phyloP scores from a whole-genome alignment of 345 rosid species.

The Populus deltoides region DNA sequence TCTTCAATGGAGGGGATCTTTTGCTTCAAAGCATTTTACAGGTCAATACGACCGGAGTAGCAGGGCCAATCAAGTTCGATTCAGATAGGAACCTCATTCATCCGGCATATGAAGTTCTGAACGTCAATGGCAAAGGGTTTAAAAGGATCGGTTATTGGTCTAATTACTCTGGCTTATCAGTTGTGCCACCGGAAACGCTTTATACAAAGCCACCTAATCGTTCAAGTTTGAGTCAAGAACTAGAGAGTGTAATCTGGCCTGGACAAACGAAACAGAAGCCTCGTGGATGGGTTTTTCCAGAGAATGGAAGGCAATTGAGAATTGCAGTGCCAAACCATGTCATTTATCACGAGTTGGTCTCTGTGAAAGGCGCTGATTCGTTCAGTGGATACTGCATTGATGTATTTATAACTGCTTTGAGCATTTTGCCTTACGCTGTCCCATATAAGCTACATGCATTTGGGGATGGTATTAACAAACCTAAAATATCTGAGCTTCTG shows the following conservation, averaged over 20 bases:
- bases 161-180: slow-evolving; percentile 16
- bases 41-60: slow-evolving; percentile 4
- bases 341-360: slow-evolving; percentile 10
- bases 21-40: background rate
- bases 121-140: background rate
- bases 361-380: background rate
- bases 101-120: slow-evolving; percentile 7
- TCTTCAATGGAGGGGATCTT: too few relatives aligned
- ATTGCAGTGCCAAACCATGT: slow-evolving; percentile 8
- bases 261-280: background rate
- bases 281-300: slow-evolving; percentile 19
- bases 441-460: slow-evolving; percentile 10
- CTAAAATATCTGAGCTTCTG: slow-evolving; percentile 6
- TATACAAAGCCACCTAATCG: background rate
- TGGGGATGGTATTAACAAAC: slow-evolving; percentile 10
- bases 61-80: slow-evolving; percentile 14
- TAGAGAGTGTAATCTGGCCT: background rate
- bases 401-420: slow-evolving; percentile 16
- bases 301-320: background rate
- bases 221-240: background rate
- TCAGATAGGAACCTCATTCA: slow-evolving; percentile 1
- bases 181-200: slow-evolving; percentile 10
- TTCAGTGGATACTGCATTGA: slow-evolving; percentile 28
- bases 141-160: slow-evolving; percentile 16
- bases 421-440: slow-evolving; percentile 16